These are phyloP conservation scores for Trametes pubescens DNA, from an alignment of 1,284 basidiomycete species.

Conservation along the genomic window DNA sequence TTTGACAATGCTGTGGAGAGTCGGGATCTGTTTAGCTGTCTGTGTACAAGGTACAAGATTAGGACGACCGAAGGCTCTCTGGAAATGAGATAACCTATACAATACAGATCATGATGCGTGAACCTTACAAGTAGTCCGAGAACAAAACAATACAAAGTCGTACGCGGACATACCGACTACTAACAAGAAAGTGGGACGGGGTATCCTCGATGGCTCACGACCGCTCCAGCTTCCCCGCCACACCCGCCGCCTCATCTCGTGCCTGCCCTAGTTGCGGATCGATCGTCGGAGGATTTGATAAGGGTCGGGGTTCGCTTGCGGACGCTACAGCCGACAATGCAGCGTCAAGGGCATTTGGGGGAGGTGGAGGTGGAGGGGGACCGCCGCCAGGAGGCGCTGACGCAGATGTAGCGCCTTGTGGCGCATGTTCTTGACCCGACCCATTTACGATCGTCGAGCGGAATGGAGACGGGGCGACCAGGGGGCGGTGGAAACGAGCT, in stretches of 20 bases:
- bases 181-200: not conserved
- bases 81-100: slow-evolving; percentile 4
- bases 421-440: slow-evolving; percentile 39
- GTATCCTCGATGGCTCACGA: slow-evolving; percentile 12
- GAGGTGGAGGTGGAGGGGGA: slow-evolving; percentile 27
- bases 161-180: not conserved
- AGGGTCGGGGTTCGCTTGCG: slow-evolving; percentile 37
- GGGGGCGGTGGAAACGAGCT: slow-evolving; percentile 70
- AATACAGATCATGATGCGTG: slow-evolving; percentile 26
- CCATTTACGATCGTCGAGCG: slow-evolving; percentile 47
- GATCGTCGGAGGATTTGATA: slow-evolving; percentile 31
- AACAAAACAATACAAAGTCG: slow-evolving; percentile 19
- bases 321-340: slow-evolving; percentile 43
- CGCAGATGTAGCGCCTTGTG: slow-evolving; percentile 39
- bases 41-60: not conserved
- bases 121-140: slow-evolving; percentile 27
- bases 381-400: slow-evolving; percentile 46
- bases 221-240: slow-evolving; percentile 42
- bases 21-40: too few relatives aligned
- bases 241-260: slow-evolving; percentile 48
- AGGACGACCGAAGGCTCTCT: not conserved
- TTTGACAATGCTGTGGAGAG: not conserved
- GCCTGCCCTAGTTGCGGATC: slow-evolving; percentile 48
- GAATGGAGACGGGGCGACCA: slow-evolving; percentile 74
- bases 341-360: slow-evolving; percentile 56